Evolutionary conservation across 2,329 filamentous ascomycete genomes (phyloP).

Genomic region (Aspergillus melleus): DNA sequence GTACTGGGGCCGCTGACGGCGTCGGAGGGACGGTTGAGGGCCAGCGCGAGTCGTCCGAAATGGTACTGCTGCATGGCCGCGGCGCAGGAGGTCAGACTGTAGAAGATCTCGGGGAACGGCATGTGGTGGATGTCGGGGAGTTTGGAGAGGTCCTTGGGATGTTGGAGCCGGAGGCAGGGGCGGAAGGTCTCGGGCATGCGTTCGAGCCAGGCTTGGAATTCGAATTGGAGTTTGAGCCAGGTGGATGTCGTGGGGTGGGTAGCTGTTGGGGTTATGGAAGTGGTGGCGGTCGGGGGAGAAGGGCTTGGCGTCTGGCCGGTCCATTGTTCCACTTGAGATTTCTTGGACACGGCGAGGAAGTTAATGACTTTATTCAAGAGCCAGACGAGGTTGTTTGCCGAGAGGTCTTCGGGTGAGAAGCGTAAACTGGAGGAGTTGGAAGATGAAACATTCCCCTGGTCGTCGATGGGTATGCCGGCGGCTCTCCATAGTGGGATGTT

Average conservation of each 20-base stretch:
- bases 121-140: slow-evolving; percentile 31
- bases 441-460: slow-evolving; percentile 47
- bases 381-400: slow-evolving; percentile 63
- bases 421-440: slow-evolving; percentile 18
- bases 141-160: slow-evolving; percentile 33
- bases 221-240: slow-evolving; percentile 56
- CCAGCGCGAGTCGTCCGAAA: slow-evolving; percentile 62
- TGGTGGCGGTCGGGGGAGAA: slow-evolving; percentile 45
- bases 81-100: slow-evolving; percentile 61
- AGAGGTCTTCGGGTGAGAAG: slow-evolving; percentile 59
- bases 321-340: slow-evolving; percentile 43
- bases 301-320: slow-evolving; percentile 27
- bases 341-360: slow-evolving; percentile 59
- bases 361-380: slow-evolving; percentile 64
- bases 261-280: background rate
- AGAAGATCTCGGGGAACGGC: slow-evolving; percentile 59
- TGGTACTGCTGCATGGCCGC: slow-evolving; percentile 66
- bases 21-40: slow-evolving; percentile 61
- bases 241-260: slow-evolving; percentile 45
- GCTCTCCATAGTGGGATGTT: slow-evolving; percentile 61
- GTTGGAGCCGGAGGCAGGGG: slow-evolving; percentile 52
- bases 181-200: slow-evolving; percentile 59
- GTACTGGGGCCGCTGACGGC: slow-evolving; percentile 54
- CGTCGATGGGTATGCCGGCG: slow-evolving; percentile 58
- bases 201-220: slow-evolving; percentile 59